phyloP scores from a whole-genome alignment of 2,329 filamentous ascomycete species.

The Pseudocercospora crystallina region DNA sequence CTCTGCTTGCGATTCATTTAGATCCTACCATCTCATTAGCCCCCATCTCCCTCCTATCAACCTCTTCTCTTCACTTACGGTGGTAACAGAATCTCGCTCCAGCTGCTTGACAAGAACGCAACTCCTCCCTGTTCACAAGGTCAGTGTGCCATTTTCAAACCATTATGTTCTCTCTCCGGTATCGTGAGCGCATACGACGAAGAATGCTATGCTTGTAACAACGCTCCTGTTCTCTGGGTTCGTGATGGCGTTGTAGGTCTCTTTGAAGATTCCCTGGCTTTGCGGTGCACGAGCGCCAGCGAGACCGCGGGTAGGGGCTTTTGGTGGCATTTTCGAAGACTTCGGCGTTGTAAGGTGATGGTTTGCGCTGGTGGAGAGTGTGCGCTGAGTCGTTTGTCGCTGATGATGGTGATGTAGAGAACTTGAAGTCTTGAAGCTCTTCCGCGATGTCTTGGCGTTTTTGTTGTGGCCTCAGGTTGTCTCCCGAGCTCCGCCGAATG shows the following conservation, averaged over 20 bases:
- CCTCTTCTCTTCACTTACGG: slow-evolving; percentile 39
- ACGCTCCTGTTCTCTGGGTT: slow-evolving; percentile 51
- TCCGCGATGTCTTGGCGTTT: slow-evolving; percentile 3
- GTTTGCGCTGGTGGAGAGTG: background rate
- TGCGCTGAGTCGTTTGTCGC: background rate
- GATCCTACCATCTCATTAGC: slow-evolving; percentile 5
- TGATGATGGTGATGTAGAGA: background rate
- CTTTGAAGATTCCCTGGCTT: slow-evolving; percentile 38
- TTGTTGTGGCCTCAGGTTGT: background rate
- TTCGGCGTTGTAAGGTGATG: too few species aligned
- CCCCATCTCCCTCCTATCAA: background rate
- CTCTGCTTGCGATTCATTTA: background rate
- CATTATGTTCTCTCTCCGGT: background rate
- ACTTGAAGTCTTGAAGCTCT: too few species aligned
- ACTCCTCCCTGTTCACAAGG: slow-evolving; percentile 35
- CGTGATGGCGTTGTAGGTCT: slow-evolving; percentile 43
- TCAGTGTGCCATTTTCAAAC: background rate
- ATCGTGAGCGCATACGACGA: slow-evolving; percentile 44
- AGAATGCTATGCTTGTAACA: slow-evolving; percentile 49
- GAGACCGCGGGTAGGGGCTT: slow-evolving; percentile 20
- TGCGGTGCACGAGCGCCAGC: slow-evolving; percentile 26
- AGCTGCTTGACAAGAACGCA: slow-evolving; percentile 54
- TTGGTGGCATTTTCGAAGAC: slow-evolving; percentile 6
- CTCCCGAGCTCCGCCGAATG: slow-evolving; percentile 1
- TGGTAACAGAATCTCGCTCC: slow-evolving; percentile 52